Percentiles rank a stretch among this genome's conserved stretches.
These are phyloP conservation scores for Wilcoxina mikolae DNA, from an alignment of 495 filamentous ascomycete species.

Conservation along the genomic window DNA sequence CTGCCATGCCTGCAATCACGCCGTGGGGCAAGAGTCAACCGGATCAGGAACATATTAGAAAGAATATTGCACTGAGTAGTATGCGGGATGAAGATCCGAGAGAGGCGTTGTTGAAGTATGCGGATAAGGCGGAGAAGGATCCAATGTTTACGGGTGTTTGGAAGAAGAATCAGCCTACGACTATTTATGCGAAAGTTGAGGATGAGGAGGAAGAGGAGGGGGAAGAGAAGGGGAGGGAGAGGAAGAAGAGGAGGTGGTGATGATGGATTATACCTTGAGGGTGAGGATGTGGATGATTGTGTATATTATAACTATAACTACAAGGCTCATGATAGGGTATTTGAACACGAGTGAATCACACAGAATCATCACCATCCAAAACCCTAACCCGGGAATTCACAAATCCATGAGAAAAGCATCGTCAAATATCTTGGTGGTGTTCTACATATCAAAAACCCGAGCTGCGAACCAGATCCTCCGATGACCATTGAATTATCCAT, in stretches of 20 bases:
- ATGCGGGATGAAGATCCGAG: slow-evolving; percentile 96
- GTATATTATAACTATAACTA: no score
- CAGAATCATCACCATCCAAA: no score
- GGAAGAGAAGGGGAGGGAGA: not conserved
- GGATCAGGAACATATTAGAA: slow-evolving; percentile 73
- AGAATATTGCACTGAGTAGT: slow-evolving; percentile 74
- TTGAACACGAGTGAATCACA: no score
- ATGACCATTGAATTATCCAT: no score
- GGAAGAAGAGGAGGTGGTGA: slow-evolving; percentile 1
- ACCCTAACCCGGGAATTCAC: no score
- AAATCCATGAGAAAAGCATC: no score
- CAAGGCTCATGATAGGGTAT: no score
- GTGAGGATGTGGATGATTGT: slow-evolving; percentile 99
- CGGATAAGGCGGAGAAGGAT: slow-evolving; percentile 82
- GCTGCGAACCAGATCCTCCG: no score
- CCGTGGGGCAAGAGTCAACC: slow-evolving; percentile 86
- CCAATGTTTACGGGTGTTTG: slow-evolving; percentile 82
- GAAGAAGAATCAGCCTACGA: slow-evolving; percentile 80
- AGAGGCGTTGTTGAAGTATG: slow-evolving; percentile 88
- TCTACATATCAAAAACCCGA: no score
- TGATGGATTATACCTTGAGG: slow-evolving; percentile 33
- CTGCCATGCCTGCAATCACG: slow-evolving; percentile 67
- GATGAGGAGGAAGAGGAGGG: slow-evolving; percentile 66
- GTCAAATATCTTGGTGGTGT: no score
- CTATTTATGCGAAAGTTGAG: slow-evolving; percentile 83